These are phyloP conservation scores for Camelina neglecta DNA, from an alignment of 345 rosid genomes.

Conservation along the genomic window DNA sequence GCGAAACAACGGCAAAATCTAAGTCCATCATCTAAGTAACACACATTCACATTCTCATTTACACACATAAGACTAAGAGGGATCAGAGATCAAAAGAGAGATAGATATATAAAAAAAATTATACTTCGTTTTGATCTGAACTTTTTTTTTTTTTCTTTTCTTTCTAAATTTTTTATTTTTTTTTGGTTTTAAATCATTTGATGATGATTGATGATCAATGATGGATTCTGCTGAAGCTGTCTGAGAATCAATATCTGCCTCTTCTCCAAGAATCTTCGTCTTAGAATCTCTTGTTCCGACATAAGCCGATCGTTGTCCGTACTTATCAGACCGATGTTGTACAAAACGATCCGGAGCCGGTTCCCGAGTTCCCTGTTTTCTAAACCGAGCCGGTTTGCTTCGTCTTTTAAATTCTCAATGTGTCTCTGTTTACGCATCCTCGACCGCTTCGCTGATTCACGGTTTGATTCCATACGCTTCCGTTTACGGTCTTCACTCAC, in stretches of 20 bases:
- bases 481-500: constrained; percentile 69
- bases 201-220: constrained; percentile 45
- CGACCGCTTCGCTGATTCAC: constrained; percentile 88
- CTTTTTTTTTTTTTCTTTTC: background rate
- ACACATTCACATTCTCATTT: constrained; percentile 10
- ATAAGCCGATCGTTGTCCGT: constrained; percentile 64
- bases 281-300: constrained; percentile 62
- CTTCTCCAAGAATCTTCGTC: constrained; percentile 57
- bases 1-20: background rate
- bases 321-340: constrained; percentile 48
- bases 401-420: constrained; percentile 70
- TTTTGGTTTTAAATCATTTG: constrained; percentile 10
- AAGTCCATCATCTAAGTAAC: constrained; percentile 1
- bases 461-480: constrained; percentile 85
- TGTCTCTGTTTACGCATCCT: constrained; percentile 83
- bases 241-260: constrained; percentile 56
- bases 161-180: background rate
- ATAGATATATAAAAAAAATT: constrained; percentile 3
- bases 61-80: constrained; percentile 12
- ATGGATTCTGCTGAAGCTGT: constrained; percentile 55
- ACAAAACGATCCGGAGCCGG: constrained; percentile 55
- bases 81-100: constrained; percentile 19
- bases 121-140: constrained; percentile 24
- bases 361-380: constrained; percentile 69
- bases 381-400: constrained; percentile 62